Conservation (phyloP, 371 early-diverging fungal genomes). For the Batkoa obscura region DNA sequence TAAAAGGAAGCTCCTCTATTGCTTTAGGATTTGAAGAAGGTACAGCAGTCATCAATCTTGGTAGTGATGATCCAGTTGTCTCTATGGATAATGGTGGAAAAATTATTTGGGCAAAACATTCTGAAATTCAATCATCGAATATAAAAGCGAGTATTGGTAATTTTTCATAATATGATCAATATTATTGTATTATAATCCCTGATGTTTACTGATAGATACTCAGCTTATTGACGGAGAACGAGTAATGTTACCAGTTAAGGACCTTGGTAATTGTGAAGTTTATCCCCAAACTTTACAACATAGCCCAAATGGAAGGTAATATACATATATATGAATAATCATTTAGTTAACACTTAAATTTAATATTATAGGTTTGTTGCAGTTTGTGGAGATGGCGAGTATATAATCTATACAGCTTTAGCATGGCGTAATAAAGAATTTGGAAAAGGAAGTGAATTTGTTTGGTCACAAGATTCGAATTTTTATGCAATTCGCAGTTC, state of each 20-base stretch:
- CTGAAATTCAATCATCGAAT: conserved; percentile 87
- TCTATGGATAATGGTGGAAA: conserved; percentile 93
- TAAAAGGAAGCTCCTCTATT: conserved; percentile 71
- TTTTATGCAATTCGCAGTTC: conserved; percentile 92
- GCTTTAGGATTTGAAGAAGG: conserved; percentile 95
- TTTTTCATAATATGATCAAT: background rate
- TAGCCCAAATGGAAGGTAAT: conserved; percentile 75
- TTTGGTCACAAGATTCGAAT: conserved; percentile 90
- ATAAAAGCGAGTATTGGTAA: conserved; percentile 52
- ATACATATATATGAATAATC: too few relatives aligned
- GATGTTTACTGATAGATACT: conserved; percentile 23
- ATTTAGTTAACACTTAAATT: background rate
- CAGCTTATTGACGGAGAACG: conserved; percentile 82
- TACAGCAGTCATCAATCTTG: conserved; percentile 79
- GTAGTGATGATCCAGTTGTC: conserved; percentile 89
- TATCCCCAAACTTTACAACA: conserved; percentile 93
- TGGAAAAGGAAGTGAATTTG: conserved; percentile 87
- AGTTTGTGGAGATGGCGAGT: conserved; percentile 97
- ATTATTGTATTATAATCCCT: too few relatives aligned
- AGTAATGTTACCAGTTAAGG: conserved; percentile 68
- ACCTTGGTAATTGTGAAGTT: conserved; percentile 92
- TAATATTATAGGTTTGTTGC: conserved; percentile 66
- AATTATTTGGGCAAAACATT: conserved; percentile 94
- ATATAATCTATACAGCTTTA: conserved; percentile 95
- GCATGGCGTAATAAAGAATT: conserved; percentile 98